Evolutionary conservation across 163 green algal genomes (phyloP), one percentile per base, ranked within the genome.

Genomic region (Volvox carteri): DNA sequence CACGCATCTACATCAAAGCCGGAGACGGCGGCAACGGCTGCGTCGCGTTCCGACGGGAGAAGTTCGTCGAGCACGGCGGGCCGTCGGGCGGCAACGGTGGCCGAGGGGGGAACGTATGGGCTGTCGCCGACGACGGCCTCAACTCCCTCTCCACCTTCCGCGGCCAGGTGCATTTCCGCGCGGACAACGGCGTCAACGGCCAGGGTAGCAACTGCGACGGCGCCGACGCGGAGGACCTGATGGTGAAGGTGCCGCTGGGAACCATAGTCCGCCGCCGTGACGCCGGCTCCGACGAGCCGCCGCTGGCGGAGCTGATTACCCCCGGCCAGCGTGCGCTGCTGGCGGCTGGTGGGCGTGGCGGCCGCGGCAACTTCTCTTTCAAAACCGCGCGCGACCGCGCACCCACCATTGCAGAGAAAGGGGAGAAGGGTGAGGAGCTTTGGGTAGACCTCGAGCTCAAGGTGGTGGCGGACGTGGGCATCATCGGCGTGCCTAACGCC

Each of bases 401-500:
- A 41, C 96, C 96, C n/a, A 90, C 94, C 35, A 93, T 98, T 12
- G 95, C 95, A 7, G 96, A 98, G 90, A 92, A 93, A 33, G 94
- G 94, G 0, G 93, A 96, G 92, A 84, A 85, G 78, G 90, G 90
- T 28, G 28, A 42, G n/a, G 96, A 99, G 87, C 85, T 91, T 72
- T 99, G 96, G 95, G 42, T 97, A 23, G 95, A 98, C 73, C 92
- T 98, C 73, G 97, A 99, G 92, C 93, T 99, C 72, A 97, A 97
- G 92, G 88, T 98, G 25, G 95, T 98, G n/a, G 97, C 97, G n/a
- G 98, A 99, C 89, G 97, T 98, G n/a, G 98, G 97, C 83, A 98
- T 99, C 89, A 95, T 99, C 23, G 98, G 98, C 4, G 94, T 98
- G 23, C 86, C 89, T 52, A 91, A 90, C 62, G 88, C 91, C 0